Percentiles rank a stretch among this genome's conserved stretches.
phyloP scores from a whole-genome alignment of 139 green algal species.

The Chlorokybus atmophyticus region DNA sequence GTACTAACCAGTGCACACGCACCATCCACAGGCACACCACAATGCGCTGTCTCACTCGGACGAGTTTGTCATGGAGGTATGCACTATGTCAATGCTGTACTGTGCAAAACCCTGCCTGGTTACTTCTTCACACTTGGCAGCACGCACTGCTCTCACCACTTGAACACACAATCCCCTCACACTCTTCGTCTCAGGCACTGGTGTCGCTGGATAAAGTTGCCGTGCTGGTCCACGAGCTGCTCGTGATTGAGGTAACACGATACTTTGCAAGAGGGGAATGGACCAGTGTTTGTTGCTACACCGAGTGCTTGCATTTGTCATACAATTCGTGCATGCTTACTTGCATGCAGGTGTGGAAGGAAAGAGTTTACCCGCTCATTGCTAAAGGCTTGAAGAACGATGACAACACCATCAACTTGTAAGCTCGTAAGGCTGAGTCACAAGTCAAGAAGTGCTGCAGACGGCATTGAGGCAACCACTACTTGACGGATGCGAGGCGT shows the following conservation, averaged over 20 bases:
- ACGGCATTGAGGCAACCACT: too few species aligned
- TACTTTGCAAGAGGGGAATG: neutral
- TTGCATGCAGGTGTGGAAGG: conserved; percentile 44
- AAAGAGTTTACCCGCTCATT: conserved; percentile 42
- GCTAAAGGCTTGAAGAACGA: neutral
- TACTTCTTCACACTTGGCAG: neutral
- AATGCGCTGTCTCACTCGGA: conserved; percentile 58
- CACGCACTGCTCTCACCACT: neutral
- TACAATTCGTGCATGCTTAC: neutral
- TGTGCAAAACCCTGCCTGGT: neutral
- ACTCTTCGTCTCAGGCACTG: conserved; percentile 34
- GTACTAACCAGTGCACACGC: too few species aligned
- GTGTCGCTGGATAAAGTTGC: conserved; percentile 50
- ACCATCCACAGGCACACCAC: conserved; percentile 60
- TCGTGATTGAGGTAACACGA: conserved; percentile 47
- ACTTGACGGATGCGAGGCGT: too few species aligned
- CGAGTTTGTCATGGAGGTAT: conserved; percentile 60
- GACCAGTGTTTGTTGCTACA: neutral
- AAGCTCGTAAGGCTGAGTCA: too few species aligned
- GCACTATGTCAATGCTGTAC: neutral
- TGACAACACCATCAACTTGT: neutral
- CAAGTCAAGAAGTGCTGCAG: too few species aligned
- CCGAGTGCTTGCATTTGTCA: neutral
- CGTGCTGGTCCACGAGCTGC: conserved; percentile 52
- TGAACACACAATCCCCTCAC: neutral